Base-by-base conservation (phyloP, 306 rosid genomes). In the Rubus idaeus region DNA sequence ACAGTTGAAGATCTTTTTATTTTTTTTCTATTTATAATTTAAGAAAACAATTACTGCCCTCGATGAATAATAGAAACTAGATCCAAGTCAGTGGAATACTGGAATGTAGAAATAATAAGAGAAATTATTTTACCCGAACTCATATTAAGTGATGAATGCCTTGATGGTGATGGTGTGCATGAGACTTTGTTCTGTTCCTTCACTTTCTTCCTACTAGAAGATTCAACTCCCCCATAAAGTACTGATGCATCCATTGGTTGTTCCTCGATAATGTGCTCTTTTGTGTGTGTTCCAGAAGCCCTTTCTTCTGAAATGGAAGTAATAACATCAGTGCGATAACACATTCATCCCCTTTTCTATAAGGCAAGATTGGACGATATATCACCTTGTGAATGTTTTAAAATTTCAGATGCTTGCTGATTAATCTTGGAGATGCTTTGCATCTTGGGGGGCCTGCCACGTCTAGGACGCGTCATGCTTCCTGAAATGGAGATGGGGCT, bases 351-450 rank as follows among this genome's bases (percentile, higher is more conserved):
- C 10, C 10, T 5, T 45, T 45, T 60, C 41, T 60, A 26, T 11
- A 71, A 53, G 47, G 46, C 21, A 20, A 68, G 39, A 8, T 49
- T 41, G 39, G 41, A 75, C 16, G 13, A 44, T 81, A 21, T 73
- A 44, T 83, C 64, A 90, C 96, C 88, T 85, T 75, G 57, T 5
- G 81, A 45, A 53, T 40, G 67, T 42, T 82, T 73, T 9, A 73
- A 20, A 46, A 70, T 64, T 79, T 42, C 80, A 70, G 80, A 64
- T 77, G 81, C 71, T 26, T 63, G 79, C 69, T 79, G 83, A 76
- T 71, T 52, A 40, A 65, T 52, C 77, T 16, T 60, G 62, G 80
- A 44, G 42, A 52, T 58, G 78, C 60, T 83, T 30, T 30, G 53
- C 45, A 68, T 73, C 14, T 57, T 42, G 67, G 6, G 14, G 5